Evolutionary conservation across 2,329 filamentous ascomycete species (phyloP), one percentile per base, ranked within the genome.

Genomic region (Fusarium phyllophilum): DNA sequence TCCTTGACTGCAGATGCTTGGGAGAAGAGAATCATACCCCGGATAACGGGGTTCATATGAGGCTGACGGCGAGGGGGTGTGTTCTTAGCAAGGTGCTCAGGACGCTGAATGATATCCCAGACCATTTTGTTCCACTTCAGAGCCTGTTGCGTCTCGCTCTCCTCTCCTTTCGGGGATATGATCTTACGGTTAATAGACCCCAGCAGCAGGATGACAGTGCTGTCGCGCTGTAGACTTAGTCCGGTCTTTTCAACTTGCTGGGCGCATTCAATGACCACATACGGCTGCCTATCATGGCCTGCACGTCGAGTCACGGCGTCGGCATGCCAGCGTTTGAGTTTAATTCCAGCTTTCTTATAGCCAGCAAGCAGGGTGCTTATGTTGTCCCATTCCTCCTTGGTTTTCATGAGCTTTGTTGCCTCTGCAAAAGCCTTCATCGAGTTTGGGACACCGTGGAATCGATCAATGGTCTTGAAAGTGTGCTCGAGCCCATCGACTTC

Each of bases 401-500:
- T 86, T 51, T 83, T 69, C 85, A 90, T 90, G n/a, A 79, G 75
- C 2, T 70, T 24, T 61, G 90, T 68, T 39, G 84, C 86, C 12
- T 78, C 26, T 42, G 72, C 58, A 46, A 88, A 70, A 55, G 81
- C 76, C 39, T 79, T 78, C 31, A 82, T 83, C 10, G 86, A 85
- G 72, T 82, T 82, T 42, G 85, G 86, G 9, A 88, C 64, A 45
- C 83, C 84, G 26, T 68, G 80, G 72, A 83, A 72, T n/a, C 73
- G 78, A 80, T 89, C 79, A 64, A 86, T 80, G 77, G 86, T 81
- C 54, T 81, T 80, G 81, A 90, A 90, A 72, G 84, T 85, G 79
- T 88, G 80, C 72, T 88, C 82, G 66, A 89, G 83, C 75, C 85
- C 89, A 67, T 89, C 88, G 72, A 92, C 85, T 73, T 90, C 87